phyloP scores from a whole-genome alignment of 139 green algal species.

The Micractinium sp. region DNA sequence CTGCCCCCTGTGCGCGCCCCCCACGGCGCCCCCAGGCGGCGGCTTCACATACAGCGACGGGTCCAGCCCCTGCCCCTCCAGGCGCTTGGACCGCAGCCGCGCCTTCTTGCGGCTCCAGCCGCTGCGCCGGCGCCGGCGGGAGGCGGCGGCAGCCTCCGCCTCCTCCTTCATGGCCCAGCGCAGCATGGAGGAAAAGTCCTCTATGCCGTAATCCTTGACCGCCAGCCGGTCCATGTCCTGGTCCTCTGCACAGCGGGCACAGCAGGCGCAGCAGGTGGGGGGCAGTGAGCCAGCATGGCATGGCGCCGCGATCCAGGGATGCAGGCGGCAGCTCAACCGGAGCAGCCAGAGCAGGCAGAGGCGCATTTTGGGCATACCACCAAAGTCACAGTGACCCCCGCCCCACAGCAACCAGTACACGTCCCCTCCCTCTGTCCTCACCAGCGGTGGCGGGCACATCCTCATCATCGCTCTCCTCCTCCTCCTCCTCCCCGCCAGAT shows the following conservation, averaged over 20 bases:
- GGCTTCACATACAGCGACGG: conserved; percentile 5
- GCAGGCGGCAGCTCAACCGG: not conserved
- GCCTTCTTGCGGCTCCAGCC: conserved; percentile 68
- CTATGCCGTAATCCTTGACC: conserved; percentile 57
- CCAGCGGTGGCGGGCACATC: conserved; percentile 34
- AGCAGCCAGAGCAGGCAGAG: too few relatives aligned
- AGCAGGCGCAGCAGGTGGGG: not conserved
- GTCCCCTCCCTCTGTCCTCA: not conserved
- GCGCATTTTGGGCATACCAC: too few relatives aligned
- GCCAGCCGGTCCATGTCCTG: conserved; percentile 57
- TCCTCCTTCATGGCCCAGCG: conserved; percentile 68
- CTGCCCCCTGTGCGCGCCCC: too few relatives aligned
- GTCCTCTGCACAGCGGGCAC: conserved; percentile 42
- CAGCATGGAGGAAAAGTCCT: conserved; percentile 70
- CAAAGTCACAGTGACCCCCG: not conserved
- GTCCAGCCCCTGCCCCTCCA: conserved; percentile 72
- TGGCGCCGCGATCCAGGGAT: too few relatives aligned
- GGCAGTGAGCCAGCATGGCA: not conserved
- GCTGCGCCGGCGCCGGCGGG: conserved; percentile 50
- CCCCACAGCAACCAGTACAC: not conserved
- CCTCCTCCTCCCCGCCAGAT: not conserved
- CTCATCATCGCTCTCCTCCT: conserved; percentile 39
- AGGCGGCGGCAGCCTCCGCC: conserved; percentile 57
- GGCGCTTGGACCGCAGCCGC: conserved; percentile 65
- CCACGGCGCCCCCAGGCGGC: not conserved